Evolutionary conservation across 495 filamentous ascomycete species (phyloP).

Genomic region (Lichenothelia convexa): DNA sequence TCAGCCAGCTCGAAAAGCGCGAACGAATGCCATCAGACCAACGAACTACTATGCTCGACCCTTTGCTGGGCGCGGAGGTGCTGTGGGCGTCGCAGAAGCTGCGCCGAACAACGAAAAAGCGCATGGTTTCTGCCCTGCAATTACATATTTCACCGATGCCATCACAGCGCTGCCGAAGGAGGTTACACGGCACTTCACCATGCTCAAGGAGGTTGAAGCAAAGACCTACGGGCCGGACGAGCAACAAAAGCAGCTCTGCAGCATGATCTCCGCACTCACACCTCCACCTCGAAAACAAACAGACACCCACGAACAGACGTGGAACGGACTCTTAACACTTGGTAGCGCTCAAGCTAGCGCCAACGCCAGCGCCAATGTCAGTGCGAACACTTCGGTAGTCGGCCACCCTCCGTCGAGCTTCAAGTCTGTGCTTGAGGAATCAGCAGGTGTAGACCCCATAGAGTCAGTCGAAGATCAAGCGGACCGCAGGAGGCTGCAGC

Average conservation of each 20-base stretch:
- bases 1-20: conserved; percentile 39
- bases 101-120: conserved; percentile 19
- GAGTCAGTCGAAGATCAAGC: conserved; percentile 21
- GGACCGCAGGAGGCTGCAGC: conserved; percentile 39
- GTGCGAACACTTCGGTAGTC: conserved; percentile 7
- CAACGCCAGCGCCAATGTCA: conserved; percentile 12
- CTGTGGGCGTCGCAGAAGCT: conserved; percentile 17
- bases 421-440: conserved; percentile 23
- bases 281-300: conserved; percentile 18
- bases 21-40: conserved; percentile 40
- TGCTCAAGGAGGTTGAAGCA: conserved; percentile 92
- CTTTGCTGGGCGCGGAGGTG: conserved; percentile 27
- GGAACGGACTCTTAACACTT: too few relatives aligned
- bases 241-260: conserved; percentile 47
- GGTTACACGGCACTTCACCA: conserved; percentile 80
- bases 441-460: neutral
- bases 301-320: neutral
- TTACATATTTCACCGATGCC: conserved; percentile 85
- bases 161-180: conserved; percentile 87
- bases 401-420: conserved; percentile 10
- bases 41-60: conserved; percentile 36
- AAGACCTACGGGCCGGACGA: conserved; percentile 68
- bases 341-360: conserved; percentile 10
- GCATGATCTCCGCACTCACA: conserved; percentile 20
- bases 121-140: conserved; percentile 71